Evolutionary conservation across 2,329 filamentous ascomycete genomes (phyloP), one percentile per base, ranked within the genome.

Genomic region (Diplocarpon mali): DNA sequence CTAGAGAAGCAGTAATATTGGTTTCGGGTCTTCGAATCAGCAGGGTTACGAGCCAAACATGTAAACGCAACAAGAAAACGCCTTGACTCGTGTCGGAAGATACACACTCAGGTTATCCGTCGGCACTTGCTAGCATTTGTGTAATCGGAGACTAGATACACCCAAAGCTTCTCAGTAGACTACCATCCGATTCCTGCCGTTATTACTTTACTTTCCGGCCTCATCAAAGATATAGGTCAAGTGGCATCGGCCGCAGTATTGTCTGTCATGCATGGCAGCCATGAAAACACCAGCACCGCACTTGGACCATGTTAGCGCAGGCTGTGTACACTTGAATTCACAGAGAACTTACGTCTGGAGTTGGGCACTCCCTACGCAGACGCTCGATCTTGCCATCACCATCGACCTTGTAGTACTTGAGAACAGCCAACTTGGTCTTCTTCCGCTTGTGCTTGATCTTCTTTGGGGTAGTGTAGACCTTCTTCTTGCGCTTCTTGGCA

Each of bases 381-480:
- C 92, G 92, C 85, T 98, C 92, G 65, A 98, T 96, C 84, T 96
- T 96, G 73, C 93, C 92, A 66, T 98, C 92, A 64, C 85, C 87
- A 72, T 96, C 92, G 64, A 98, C 92, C 86, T 98, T 98, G 86
- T 98, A 98, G 86, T 98, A 98, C 84, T 98, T 98, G 72, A 98
- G 89, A 62, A 98, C 90, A 65, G 92, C 92, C 71, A 98, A 77
- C 85, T 98, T 98, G 82, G 85, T 95, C 90, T 98, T 98, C 88
- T 96, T 98, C 78, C 88, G 85, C 89, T 98, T 98, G 84, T 98
- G 92, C 92, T 98, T 98, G 85, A 98, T 98, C 88, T 98, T 98
- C 89, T 98, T 98, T 71, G 92, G 92, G 66, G 92, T 98, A 69
- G 87, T 96, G 85, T 98, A 98, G 62, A 98, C 92, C 89, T 98